Percentiles rank a stretch among this genome's conserved stretches.
Conservation (phyloP, 2,329 filamentous ascomycete genomes). For the Cordyceps militaris region DNA sequence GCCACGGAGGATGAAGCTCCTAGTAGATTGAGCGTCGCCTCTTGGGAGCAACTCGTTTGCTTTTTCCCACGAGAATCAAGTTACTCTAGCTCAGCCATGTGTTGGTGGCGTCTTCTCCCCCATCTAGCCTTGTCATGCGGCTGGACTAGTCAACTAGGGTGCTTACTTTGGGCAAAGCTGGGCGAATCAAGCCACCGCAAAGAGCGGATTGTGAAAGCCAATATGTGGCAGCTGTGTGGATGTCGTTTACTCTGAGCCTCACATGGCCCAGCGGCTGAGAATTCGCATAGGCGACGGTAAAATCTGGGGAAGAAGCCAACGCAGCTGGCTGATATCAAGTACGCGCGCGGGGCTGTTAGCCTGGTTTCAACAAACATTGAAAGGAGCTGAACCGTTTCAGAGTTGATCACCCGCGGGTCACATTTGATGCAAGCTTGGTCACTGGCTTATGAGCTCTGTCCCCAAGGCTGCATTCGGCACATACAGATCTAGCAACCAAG, state of each 20-base stretch:
- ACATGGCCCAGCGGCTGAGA: neutral
- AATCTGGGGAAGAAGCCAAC: neutral
- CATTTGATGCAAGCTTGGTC: neutral
- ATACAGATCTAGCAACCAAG: neutral
- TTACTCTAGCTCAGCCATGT: neutral
- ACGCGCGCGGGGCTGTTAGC: neutral
- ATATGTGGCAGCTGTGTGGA: neutral
- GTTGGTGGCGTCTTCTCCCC: neutral
- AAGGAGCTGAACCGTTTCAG: neutral
- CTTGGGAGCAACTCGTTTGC: neutral
- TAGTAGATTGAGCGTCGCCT: too few relatives aligned
- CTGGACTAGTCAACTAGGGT: neutral
- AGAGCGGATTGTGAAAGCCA: neutral
- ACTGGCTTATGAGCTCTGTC: neutral
- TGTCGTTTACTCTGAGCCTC: slow-evolving; percentile 10
- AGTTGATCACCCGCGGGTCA: neutral
- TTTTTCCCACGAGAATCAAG: neutral
- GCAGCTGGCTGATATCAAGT: neutral
- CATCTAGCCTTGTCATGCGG: neutral
- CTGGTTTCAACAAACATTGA: neutral
- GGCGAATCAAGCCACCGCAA: neutral
- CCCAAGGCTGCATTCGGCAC: neutral
- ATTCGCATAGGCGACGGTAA: neutral
- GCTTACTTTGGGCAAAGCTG: neutral
- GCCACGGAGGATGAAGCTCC: neutral